Conservation (phyloP, 495 filamentous ascomycete genomes). For the Penicillium verhagenii region DNA sequence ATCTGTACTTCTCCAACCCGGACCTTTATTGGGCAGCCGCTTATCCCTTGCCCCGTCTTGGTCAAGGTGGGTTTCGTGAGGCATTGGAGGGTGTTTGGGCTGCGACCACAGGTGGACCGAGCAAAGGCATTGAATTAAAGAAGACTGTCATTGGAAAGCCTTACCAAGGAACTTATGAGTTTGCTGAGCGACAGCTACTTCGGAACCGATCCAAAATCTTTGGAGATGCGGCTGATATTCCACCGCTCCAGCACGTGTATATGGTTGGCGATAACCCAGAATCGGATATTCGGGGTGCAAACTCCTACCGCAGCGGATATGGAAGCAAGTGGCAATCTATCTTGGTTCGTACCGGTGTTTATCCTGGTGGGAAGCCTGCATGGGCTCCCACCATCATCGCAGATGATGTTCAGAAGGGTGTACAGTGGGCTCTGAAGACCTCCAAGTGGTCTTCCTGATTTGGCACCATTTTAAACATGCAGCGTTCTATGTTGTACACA, state of each 20-base stretch:
- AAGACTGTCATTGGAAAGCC: conserved; percentile 85
- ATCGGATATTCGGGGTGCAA: conserved; percentile 89
- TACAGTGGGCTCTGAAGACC: conserved; percentile 59
- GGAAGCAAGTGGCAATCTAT: conserved; percentile 77
- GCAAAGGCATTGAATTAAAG: conserved; percentile 55
- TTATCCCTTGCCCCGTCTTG: conserved; percentile 83
- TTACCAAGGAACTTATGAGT: conserved; percentile 69
- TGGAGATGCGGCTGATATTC: conserved; percentile 27
- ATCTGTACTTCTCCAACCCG: conserved; percentile 83
- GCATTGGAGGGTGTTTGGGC: conserved; percentile 77
- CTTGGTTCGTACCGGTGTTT: conserved; percentile 85
- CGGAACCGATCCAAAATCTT: conserved; percentile 55
- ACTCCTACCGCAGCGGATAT: conserved; percentile 61
- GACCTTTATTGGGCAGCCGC: conserved; percentile 85
- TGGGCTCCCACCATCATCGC: conserved; percentile 58
- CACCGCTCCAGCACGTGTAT: conserved; percentile 66
- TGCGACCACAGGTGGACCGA: conserved; percentile 62
- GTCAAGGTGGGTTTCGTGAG: conserved; percentile 87
- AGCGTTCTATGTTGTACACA: background rate
- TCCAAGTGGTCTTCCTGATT: conserved; percentile 39
- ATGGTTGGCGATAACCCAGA: conserved; percentile 99
- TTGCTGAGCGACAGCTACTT: conserved; percentile 71
- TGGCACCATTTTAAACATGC: background rate
- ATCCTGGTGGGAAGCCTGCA: conserved; percentile 54
- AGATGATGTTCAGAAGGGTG: conserved; percentile 66